phyloP scores from a whole-genome alignment of 306 rosid species.

The Trifolium dubium region DNA sequence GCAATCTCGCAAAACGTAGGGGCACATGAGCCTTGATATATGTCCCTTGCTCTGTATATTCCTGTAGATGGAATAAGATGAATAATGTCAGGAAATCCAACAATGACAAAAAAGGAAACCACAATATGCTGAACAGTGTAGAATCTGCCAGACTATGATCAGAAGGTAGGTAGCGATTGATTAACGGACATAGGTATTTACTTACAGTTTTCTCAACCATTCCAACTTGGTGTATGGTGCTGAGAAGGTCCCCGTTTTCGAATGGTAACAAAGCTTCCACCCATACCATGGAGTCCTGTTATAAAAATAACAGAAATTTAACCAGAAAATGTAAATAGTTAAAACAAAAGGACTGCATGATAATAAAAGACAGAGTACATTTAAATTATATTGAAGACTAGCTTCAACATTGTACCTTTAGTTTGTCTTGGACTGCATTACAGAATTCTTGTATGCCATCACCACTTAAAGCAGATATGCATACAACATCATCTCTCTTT shows the following conservation, averaged over 20 bases:
- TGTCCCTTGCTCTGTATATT: constrained; percentile 85
- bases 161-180: constrained; percentile 8
- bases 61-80: constrained; percentile 52
- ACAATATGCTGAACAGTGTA: background rate
- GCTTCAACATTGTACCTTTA: constrained; percentile 65
- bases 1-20: constrained; percentile 90
- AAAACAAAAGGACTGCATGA: constrained; percentile 21
- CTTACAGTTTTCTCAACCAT: constrained; percentile 95
- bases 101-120: constrained; percentile 14
- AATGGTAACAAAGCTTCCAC: constrained; percentile 96
- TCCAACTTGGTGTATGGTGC: constrained; percentile 91
- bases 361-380: constrained; percentile 13
- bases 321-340: constrained; percentile 17
- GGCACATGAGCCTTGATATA: constrained; percentile 90
- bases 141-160: constrained; percentile 26
- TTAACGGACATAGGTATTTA: constrained; percentile 32
- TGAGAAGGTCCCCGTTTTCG: constrained; percentile 90
- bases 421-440: constrained; percentile 73
- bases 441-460: constrained; percentile 79
- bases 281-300: constrained; percentile 94
- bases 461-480: constrained; percentile 84
- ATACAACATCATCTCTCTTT: constrained; percentile 75
- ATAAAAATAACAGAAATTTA: constrained; percentile 20
- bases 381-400: constrained; percentile 2
- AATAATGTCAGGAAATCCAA: constrained; percentile 25